These are phyloP conservation scores for Metarhizium sp. DNA, from an alignment of 2,329 filamentous ascomycete genomes.

Conservation along the genomic window DNA sequence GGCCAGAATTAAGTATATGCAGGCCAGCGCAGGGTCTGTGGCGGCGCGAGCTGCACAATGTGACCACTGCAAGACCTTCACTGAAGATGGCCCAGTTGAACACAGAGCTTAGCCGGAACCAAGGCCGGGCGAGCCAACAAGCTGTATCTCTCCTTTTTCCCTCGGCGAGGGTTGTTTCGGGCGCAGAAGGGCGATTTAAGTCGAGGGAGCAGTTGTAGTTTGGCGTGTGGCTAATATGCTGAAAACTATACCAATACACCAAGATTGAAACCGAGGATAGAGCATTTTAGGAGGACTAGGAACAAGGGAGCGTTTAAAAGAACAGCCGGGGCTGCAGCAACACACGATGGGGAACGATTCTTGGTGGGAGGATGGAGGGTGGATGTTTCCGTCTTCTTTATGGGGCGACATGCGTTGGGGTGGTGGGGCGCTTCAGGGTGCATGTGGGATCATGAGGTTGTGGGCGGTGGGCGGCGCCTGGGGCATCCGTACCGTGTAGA, in stretches of 20 bases:
- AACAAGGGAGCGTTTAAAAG: background rate
- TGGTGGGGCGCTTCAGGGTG: background rate
- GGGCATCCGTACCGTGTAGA: too few species aligned
- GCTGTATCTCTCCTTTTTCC: background rate
- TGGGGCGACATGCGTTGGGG: background rate
- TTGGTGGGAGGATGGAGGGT: background rate
- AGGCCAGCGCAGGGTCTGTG: background rate
- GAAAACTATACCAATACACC: background rate
- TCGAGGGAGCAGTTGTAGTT: background rate
- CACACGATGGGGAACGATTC: background rate
- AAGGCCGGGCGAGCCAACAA: background rate
- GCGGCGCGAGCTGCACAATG: background rate
- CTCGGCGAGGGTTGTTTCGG: background rate
- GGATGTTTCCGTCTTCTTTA: background rate
- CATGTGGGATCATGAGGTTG: background rate
- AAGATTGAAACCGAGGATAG: background rate
- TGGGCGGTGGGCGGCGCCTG: too few species aligned
- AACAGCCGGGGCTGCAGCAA: background rate
- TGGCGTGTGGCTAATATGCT: background rate
- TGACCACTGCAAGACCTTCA: background rate
- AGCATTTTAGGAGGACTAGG: background rate
- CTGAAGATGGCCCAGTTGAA: background rate
- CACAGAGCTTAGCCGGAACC: background rate
- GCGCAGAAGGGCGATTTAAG: background rate
- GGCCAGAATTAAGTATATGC: background rate